Conservation (phyloP, 2,329 filamentous ascomycete species). For the Phyllosticta capitalensis region DNA sequence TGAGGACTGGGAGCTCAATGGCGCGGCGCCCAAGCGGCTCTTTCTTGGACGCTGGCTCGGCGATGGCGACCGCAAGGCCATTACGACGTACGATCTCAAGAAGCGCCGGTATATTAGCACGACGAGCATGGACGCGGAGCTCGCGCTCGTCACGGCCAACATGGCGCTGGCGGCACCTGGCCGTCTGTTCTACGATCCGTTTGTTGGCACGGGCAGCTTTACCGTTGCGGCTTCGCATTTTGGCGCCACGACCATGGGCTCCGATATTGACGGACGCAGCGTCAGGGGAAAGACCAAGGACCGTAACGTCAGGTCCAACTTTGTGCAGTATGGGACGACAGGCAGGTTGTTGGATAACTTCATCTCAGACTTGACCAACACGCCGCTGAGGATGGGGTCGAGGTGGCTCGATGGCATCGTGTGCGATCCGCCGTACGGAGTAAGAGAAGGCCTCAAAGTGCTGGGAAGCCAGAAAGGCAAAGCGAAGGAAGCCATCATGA, state of each 20-base stretch:
- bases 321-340: constrained; percentile 68
- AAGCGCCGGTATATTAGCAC: constrained; percentile 90
- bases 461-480: constrained; percentile 61
- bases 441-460: constrained; percentile 83
- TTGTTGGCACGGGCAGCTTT: constrained; percentile 91
- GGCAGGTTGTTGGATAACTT: constrained; percentile 66
- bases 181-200: constrained; percentile 87
- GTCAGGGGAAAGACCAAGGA: constrained; percentile 57
- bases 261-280: constrained; percentile 86
- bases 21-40: constrained; percentile 49
- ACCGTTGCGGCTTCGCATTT: constrained; percentile 85
- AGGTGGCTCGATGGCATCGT: constrained; percentile 78
- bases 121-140: constrained; percentile 93
- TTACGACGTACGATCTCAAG: constrained; percentile 77
- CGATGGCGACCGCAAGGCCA: constrained; percentile 55
- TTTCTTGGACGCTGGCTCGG: constrained; percentile 67
- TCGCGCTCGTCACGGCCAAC: constrained; percentile 86
- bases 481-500: constrained; percentile 47
- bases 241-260: constrained; percentile 72
- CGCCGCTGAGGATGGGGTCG: constrained; percentile 51
- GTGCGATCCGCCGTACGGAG: constrained; percentile 93
- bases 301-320: constrained; percentile 60
- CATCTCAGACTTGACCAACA: constrained; percentile 79
- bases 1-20: constrained; percentile 62
- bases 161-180: constrained; percentile 74